These are phyloP conservation scores for Pascua guehoae DNA, from an alignment of 1,284 basidiomycete genomes.

Conservation along the genomic window DNA sequence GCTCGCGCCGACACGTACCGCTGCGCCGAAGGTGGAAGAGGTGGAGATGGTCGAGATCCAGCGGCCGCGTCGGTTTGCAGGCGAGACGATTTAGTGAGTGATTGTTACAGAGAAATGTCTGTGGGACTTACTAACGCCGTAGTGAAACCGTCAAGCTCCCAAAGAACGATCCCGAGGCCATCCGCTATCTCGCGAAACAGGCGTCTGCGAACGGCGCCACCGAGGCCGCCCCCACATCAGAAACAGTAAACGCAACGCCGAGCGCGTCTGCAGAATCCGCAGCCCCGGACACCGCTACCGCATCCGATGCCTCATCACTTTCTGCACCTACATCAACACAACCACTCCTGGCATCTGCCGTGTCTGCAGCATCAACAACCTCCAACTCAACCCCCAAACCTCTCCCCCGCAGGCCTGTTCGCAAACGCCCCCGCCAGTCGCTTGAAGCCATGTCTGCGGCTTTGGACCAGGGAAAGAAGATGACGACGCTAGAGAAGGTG, in stretches of 20 bases:
- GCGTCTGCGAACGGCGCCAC: background rate
- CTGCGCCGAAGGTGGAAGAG: constrained; percentile 7
- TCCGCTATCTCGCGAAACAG: constrained; percentile 24
- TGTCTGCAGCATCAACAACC: background rate
- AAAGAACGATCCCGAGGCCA: constrained; percentile 38
- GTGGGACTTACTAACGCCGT: constrained; percentile 3
- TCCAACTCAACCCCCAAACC: constrained; percentile 6
- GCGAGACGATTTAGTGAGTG: constrained; percentile 44
- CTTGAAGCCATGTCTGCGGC: constrained; percentile 47
- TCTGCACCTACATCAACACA: background rate
- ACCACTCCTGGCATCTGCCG: background rate
- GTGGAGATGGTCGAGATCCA: constrained; percentile 37
- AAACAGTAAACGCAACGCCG: background rate
- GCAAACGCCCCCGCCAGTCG: constrained; percentile 42
- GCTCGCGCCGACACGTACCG: background rate
- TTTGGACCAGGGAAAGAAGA: constrained; percentile 45
- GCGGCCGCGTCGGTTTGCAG: constrained; percentile 43
- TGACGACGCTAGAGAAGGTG: constrained; percentile 50
- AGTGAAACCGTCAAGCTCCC: constrained; percentile 42
- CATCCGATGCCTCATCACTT: background rate
- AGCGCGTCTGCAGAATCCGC: constrained; percentile 2
- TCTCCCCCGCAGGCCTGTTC: constrained; percentile 15
- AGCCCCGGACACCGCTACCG: background rate
- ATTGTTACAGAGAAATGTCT: background rate
- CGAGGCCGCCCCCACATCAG: background rate